A percentile compares a stretch with the other conserved stretches of the same genome.
These are phyloP conservation scores for Aureobasidium musti DNA, from an alignment of 2,329 filamentous ascomycete species.

Conservation along the genomic window DNA sequence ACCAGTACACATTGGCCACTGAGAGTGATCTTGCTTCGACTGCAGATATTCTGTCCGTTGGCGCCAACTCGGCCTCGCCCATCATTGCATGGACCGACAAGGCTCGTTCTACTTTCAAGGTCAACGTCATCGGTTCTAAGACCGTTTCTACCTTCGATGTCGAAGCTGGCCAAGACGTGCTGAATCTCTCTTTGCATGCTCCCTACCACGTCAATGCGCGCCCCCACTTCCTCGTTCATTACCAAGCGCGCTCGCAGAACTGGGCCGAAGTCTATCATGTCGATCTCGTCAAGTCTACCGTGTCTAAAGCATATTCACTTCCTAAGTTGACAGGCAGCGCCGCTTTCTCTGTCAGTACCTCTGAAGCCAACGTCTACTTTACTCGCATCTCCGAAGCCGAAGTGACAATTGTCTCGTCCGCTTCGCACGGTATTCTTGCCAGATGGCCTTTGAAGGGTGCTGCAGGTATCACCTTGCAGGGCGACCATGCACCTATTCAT, in stretches of 20 bases:
- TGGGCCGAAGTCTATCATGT: conserved; percentile 87
- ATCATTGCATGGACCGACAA: conserved; percentile 75
- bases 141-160: conserved; percentile 48
- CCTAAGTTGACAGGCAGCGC: conserved; percentile 70
- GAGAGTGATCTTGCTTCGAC: conserved; percentile 70
- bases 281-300: conserved; percentile 66
- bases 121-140: conserved; percentile 66
- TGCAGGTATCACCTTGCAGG: conserved; percentile 30
- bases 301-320: conserved; percentile 78
- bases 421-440: conserved; percentile 72
- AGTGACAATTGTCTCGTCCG: conserved; percentile 71
- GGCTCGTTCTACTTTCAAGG: conserved; percentile 61
- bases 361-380: conserved; percentile 83
- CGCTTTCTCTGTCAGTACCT: conserved; percentile 75
- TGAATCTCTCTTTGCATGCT: conserved; percentile 67
- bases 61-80: conserved; percentile 72
- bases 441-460: conserved; percentile 65
- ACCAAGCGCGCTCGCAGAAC: conserved; percentile 67
- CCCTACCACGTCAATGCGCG: conserved; percentile 70
- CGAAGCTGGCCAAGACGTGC: conserved; percentile 45
- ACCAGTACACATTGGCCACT: conserved; percentile 70
- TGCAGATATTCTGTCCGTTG: conserved; percentile 71
- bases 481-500: conserved; percentile 55
- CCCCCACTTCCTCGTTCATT: conserved; percentile 84
- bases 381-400: conserved; percentile 77